A percentile compares a stretch with the other conserved stretches of the same genome.
phyloP scores from a whole-genome alignment of 2,329 filamentous ascomycete genomes.

The Apiospora saccharicola region DNA sequence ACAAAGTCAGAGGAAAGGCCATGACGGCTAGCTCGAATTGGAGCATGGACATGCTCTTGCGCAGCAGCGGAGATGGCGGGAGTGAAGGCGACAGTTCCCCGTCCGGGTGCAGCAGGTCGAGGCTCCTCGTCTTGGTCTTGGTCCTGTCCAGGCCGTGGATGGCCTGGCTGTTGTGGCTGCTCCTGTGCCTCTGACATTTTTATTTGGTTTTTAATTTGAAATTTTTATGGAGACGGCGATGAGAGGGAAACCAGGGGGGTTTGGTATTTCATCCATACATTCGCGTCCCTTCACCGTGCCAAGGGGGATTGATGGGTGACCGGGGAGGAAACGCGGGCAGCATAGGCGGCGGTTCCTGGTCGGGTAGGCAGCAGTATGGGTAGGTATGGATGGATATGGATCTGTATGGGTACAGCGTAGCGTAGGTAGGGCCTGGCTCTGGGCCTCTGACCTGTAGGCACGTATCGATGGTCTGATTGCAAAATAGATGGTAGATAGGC shows the following conservation, averaged over 20 bases:
- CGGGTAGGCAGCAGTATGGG: constrained; percentile 13
- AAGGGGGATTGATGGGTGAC: constrained; percentile 17
- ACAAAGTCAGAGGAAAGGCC: constrained; percentile 15
- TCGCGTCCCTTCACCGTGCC: constrained; percentile 18
- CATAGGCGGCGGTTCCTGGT: constrained; percentile 22
- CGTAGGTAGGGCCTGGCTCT: background rate
- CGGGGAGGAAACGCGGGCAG: constrained; percentile 20
- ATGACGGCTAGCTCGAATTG: constrained; percentile 18
- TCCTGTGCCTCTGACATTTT: constrained; percentile 22
- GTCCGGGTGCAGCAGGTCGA: constrained; percentile 20
- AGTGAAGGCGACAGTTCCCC: constrained; percentile 20
- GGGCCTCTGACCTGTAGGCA: background rate
- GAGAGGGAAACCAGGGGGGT: constrained; percentile 20
- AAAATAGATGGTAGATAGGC: constrained; percentile 16
- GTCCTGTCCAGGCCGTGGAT: constrained; percentile 11
- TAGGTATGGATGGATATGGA: constrained; percentile 19
- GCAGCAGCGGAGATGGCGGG: constrained; percentile 21
- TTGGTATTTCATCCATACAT: constrained; percentile 13
- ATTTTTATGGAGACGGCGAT: constrained; percentile 16
- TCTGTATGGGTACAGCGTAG: constrained; percentile 17
- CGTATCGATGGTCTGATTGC: constrained; percentile 20
- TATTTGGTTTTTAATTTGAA: constrained; percentile 21
- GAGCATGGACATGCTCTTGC: constrained; percentile 14
- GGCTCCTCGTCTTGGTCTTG: constrained; percentile 11
- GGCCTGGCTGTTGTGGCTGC: constrained; percentile 17